These are phyloP conservation scores for Apophysomyces trapeziformis DNA, from an alignment of 371 early-diverging fungal genomes.

Conservation along the genomic window DNA sequence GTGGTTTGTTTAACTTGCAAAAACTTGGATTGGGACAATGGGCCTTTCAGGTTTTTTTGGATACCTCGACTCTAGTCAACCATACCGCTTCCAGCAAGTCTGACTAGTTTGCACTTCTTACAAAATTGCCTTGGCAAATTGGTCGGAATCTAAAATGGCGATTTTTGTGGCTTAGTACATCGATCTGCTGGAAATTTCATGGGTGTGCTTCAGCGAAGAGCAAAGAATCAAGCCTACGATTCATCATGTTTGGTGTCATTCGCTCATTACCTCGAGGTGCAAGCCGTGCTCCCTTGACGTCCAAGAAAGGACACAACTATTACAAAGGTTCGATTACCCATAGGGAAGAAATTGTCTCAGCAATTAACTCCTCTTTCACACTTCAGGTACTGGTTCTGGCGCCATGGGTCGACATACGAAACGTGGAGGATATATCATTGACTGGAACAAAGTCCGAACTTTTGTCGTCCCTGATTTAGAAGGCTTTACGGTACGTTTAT, in stretches of 20 bases:
- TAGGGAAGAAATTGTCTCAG: too few species aligned
- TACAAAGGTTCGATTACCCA: constrained; percentile 69
- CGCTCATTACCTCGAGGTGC: constrained; percentile 76
- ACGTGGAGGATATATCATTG: constrained; percentile 74
- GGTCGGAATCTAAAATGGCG: too few species aligned
- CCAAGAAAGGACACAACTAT: constrained; percentile 83
- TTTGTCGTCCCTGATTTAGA: constrained; percentile 82
- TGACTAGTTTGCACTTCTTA: too few species aligned
- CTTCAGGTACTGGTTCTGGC: constrained; percentile 78
- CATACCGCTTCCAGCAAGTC: too few species aligned
- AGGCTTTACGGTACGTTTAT: constrained; percentile 63
- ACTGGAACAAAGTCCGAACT: constrained; percentile 77
- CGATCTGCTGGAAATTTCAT: neutral
- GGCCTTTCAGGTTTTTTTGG: too few species aligned
- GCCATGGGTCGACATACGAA: constrained; percentile 87
- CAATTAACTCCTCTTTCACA: neutral
- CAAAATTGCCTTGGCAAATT: too few species aligned
- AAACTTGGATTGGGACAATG: too few species aligned
- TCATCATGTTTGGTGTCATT: constrained; percentile 73
- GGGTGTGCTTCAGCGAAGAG: neutral
- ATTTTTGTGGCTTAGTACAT: neutral
- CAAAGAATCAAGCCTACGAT: neutral
- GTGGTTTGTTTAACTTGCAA: too few species aligned
- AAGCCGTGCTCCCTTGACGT: constrained; percentile 73
- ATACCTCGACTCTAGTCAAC: too few species aligned